Conservation (phyloP, 2,329 filamentous ascomycete species). For the Colletotrichum tanaceti region DNA sequence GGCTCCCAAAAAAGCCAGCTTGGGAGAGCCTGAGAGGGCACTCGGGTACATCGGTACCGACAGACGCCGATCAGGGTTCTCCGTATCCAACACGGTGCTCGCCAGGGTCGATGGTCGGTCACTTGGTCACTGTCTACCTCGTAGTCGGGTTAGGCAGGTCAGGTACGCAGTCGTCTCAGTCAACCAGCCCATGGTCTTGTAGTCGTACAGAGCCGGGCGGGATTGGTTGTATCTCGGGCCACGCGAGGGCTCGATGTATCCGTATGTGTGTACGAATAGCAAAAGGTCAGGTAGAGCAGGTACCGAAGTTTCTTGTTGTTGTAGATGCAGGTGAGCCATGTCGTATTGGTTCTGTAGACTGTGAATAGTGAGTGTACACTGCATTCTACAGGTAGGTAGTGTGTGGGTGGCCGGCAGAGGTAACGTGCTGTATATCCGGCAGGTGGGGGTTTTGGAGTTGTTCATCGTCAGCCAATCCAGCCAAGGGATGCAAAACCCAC, state of each 20-base stretch:
- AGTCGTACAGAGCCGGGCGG: conserved; percentile 17
- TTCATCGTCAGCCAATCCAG: neutral
- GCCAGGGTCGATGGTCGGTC: conserved; percentile 8
- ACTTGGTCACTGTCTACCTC: no score
- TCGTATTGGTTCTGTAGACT: conserved; percentile 1
- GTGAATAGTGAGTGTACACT: no score
- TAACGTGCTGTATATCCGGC: conserved; percentile 1
- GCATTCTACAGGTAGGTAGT: no score
- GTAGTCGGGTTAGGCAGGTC: conserved; percentile 26
- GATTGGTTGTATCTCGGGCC: conserved; percentile 22
- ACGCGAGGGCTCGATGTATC: neutral
- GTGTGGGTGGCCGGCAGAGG: neutral
- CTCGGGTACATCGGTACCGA: conserved; percentile 17
- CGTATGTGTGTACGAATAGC: neutral
- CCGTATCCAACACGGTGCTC: conserved; percentile 25
- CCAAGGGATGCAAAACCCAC: neutral
- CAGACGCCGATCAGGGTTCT: conserved; percentile 39
- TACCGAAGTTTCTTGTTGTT: conserved; percentile 13
- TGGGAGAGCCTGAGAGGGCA: neutral
- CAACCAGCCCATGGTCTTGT: conserved; percentile 8
- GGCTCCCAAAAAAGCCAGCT: conserved; percentile 18
- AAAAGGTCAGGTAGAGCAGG: conserved; percentile 10
- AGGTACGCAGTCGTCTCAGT: no score
- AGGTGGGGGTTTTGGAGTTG: neutral
- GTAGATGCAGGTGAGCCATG: conserved; percentile 8